Evolutionary conservation across 768 basidiomycete genomes (phyloP).

Genomic region (Auricularia sp.): DNA sequence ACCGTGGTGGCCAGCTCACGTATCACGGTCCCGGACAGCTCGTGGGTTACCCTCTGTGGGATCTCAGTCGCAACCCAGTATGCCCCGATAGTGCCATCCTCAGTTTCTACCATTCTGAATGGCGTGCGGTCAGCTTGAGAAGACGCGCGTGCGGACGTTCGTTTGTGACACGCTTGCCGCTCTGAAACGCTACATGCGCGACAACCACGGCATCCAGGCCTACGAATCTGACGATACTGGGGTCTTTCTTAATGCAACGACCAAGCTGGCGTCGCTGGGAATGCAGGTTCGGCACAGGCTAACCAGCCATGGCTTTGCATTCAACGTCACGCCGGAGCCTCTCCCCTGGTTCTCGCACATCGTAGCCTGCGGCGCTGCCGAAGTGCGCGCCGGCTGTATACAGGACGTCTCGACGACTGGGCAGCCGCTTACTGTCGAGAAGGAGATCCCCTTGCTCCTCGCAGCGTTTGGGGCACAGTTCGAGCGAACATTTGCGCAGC

Average conservation of each 20-base stretch:
- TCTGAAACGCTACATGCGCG: constrained; percentile 51
- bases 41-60: constrained; percentile 89
- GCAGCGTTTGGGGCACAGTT: neutral
- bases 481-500: neutral
- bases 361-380: constrained; percentile 82
- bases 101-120: neutral
- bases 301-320: constrained; percentile 88
- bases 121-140: neutral
- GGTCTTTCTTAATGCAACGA: constrained; percentile 68
- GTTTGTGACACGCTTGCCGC: constrained; percentile 73
- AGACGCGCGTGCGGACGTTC: constrained; percentile 57
- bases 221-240: constrained; percentile 76
- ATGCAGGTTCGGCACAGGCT: constrained; percentile 92
- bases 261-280: constrained; percentile 92
- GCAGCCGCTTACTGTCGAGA: neutral
- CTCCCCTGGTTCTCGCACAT: constrained; percentile 77
- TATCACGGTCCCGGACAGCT: constrained; percentile 98
- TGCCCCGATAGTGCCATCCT: constrained; percentile 16
- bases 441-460: neutral
- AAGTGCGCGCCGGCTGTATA: constrained; percentile 62
- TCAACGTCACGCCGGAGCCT: constrained; percentile 82
- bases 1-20: constrained; percentile 87
- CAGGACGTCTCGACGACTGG: neutral
- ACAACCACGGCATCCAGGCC: constrained; percentile 48
- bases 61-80: constrained; percentile 72